Evolutionary conservation across 106 monocot species (phyloP).

Genomic region (Triglochin maritima): DNA sequence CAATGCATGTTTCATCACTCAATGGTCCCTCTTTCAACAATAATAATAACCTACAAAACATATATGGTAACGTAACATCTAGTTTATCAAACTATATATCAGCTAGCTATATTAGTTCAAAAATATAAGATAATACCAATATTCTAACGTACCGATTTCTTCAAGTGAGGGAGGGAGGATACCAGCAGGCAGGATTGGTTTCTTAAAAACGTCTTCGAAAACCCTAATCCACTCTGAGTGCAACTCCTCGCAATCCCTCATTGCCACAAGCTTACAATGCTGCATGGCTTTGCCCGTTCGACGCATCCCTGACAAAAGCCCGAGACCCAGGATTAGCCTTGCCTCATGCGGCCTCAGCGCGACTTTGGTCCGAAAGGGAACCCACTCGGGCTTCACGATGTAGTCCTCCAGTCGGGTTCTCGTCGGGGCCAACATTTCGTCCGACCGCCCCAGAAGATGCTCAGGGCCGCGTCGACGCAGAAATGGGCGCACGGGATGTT

Average conservation of each 20-base stretch:
- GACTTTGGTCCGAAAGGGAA: conserved; percentile 15
- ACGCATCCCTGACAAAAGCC: too few species aligned
- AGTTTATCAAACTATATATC: too few species aligned
- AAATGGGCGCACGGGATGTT: conserved; percentile 21
- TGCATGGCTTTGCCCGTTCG: neutral
- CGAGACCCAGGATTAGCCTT: neutral
- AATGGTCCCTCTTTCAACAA: too few species aligned
- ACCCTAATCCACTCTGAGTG: conserved; percentile 5
- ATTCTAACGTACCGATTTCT: too few species aligned
- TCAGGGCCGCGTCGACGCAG: conserved; percentile 5
- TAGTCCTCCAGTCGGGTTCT: neutral
- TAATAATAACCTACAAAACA: too few species aligned
- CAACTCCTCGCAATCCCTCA: conserved; percentile 19
- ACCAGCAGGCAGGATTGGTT: neutral
- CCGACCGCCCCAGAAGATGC: conserved; percentile 1
- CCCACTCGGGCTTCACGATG: conserved; percentile 18
- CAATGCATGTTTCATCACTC: too few species aligned
- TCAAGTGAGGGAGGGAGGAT: too few species aligned
- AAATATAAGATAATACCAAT: too few species aligned
- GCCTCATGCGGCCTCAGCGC: conserved; percentile 11
- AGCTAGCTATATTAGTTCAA: too few species aligned
- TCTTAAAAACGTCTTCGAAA: neutral
- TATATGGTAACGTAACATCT: too few species aligned
- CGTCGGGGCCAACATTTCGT: neutral
- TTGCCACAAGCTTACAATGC: conserved; percentile 1